A percentile compares a stretch with the other conserved stretches of the same genome.
phyloP scores from a whole-genome alignment of 2,329 filamentous ascomycete species.

The Tolypocladium endophyticum region DNA sequence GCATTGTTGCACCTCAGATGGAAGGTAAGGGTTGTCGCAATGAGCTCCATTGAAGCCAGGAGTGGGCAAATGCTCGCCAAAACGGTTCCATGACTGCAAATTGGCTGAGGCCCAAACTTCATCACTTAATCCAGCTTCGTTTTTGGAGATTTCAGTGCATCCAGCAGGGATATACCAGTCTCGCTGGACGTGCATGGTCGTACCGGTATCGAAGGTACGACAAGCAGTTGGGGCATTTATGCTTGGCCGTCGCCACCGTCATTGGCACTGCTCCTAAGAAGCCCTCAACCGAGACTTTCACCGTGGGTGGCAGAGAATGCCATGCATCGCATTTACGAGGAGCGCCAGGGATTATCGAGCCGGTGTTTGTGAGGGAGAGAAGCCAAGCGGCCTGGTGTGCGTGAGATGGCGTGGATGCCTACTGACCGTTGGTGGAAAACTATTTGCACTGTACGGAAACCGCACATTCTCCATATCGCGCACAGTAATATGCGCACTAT shows the following conservation, averaged over 20 bases:
- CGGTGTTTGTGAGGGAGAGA: background rate
- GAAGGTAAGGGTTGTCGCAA: slow-evolving; percentile 3
- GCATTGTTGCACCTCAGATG: slow-evolving; percentile 11
- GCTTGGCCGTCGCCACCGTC: background rate
- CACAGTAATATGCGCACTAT: background rate
- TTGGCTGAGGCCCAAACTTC: slow-evolving; percentile 7
- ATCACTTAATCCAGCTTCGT: slow-evolving; percentile 6
- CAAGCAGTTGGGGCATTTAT: background rate
- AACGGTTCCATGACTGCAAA: slow-evolving; percentile 13
- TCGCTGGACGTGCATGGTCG: slow-evolving; percentile 7
- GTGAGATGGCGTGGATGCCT: background rate
- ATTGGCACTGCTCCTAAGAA: background rate
- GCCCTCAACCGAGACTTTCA: background rate
- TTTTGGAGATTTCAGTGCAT: slow-evolving; percentile 20
- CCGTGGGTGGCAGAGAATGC: background rate
- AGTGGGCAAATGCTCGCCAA: background rate
- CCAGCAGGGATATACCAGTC: slow-evolving; percentile 29
- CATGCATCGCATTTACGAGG: background rate
- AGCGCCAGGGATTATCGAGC: too few relatives aligned
- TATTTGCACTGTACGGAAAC: background rate
- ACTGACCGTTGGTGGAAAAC: background rate
- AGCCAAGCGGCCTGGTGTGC: too few relatives aligned
- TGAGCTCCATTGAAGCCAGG: slow-evolving; percentile 5
- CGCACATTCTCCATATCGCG: background rate
- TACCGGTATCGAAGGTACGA: background rate